These are phyloP conservation scores for Solanum raphanifolium DNA, from an alignment of 257 asterid genomes.

Conservation along the genomic window DNA sequence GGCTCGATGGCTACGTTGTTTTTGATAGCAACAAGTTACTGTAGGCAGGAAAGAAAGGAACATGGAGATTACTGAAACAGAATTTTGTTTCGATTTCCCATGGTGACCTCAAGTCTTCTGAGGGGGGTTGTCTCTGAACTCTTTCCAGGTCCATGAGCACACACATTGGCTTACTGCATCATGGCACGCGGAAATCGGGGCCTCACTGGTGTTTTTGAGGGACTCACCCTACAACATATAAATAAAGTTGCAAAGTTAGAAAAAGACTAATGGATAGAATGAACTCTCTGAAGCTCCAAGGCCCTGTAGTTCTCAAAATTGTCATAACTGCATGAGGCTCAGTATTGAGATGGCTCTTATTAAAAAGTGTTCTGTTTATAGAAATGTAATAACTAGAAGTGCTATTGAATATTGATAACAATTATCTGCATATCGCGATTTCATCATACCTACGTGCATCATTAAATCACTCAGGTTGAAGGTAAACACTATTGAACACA, in stretches of 20 bases:
- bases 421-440: not conserved
- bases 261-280: not conserved
- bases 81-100: not conserved
- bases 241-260: not conserved
- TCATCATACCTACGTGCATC: not conserved
- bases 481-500: not conserved
- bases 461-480: not conserved
- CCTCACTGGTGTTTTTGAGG: slow-evolving; percentile 98
- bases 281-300: not conserved
- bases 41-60: not conserved
- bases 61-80: not conserved
- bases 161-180: not conserved
- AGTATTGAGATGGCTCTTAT: not conserved
- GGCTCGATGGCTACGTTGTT: not conserved
- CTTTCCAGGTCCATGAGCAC: not conserved
- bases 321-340: not conserved
- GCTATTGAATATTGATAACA: not conserved
- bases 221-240: slow-evolving; percentile 71
- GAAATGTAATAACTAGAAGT: not conserved
- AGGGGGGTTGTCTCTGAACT: not conserved
- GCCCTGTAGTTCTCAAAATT: not conserved
- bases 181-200: slow-evolving; percentile 52
- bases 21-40: not conserved
- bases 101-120: not conserved
- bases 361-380: not conserved